Evolutionary conservation across 2,329 filamentous ascomycete genomes (phyloP).

Genomic region (Microsporum ferrugineum): DNA sequence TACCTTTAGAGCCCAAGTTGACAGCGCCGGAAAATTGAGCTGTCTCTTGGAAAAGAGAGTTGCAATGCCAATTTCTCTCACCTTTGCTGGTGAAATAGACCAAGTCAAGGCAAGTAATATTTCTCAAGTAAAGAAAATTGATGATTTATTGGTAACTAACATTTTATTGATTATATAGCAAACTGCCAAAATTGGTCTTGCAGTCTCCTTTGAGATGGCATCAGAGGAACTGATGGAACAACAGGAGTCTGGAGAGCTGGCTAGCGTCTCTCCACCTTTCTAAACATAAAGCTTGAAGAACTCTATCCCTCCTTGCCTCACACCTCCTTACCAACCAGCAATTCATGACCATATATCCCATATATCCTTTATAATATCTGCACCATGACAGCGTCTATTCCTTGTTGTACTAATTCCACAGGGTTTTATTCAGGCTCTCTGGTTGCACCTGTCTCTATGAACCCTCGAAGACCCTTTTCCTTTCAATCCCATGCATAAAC

Average conservation of each 20-base stretch:
- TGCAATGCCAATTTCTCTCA: constrained; percentile 81
- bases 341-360: not conserved
- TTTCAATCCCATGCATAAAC: constrained; percentile 1
- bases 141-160: not conserved
- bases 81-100: constrained; percentile 93
- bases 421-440: not conserved
- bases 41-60: constrained; percentile 93
- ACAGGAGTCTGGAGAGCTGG: constrained; percentile 48
- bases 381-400: not conserved
- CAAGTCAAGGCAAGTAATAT: constrained; percentile 68
- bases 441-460: not conserved
- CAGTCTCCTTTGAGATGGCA: constrained; percentile 79
- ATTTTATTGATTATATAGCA: constrained; percentile 47
- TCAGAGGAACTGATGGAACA: constrained; percentile 80
- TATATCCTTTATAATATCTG: not conserved
- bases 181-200: constrained; percentile 87
- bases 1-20: constrained; percentile 89
- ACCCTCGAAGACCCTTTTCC: not conserved
- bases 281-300: constrained; percentile 20
- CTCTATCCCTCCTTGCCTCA: not conserved
- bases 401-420: not conserved
- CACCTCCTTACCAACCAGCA: not conserved
- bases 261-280: constrained; percentile 39
- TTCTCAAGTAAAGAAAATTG: not conserved
- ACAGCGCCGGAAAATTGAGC: constrained; percentile 87